Percentiles rank a stretch among this genome's conserved stretches.
These are phyloP conservation scores for Ustilaginoidea virens DNA, from an alignment of 2,329 filamentous ascomycete genomes.

Conservation along the genomic window DNA sequence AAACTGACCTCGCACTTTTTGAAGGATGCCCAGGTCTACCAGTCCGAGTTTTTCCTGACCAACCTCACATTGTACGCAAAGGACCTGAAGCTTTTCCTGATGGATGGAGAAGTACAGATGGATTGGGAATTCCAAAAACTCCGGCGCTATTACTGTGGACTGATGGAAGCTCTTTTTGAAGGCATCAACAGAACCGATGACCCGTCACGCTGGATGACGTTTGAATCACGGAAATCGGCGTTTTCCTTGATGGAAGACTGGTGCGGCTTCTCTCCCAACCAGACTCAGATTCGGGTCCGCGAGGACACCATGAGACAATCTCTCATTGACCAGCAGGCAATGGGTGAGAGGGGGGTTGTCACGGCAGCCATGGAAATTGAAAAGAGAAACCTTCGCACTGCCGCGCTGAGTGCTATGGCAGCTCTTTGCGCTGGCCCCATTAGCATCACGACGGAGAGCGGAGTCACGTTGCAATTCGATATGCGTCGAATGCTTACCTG, in stretches of 20 bases:
- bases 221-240: constrained; percentile 86
- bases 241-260: constrained; percentile 98
- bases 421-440: constrained; percentile 77
- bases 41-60: constrained; percentile 78
- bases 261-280: constrained; percentile 94
- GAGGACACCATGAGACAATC: constrained; percentile 82
- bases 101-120: constrained; percentile 85
- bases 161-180: constrained; percentile 87
- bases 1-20: constrained; percentile 86
- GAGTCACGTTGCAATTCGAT: constrained; percentile 79
- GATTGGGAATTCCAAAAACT: constrained; percentile 91
- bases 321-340: constrained; percentile 62
- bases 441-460: constrained; percentile 75
- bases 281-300: constrained; percentile 61
- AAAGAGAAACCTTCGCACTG: constrained; percentile 79
- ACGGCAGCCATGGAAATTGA: constrained; percentile 94
- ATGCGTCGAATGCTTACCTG: constrained; percentile 83
- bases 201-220: constrained; percentile 88
- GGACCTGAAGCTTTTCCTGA: constrained; percentile 84
- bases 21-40: constrained; percentile 59
- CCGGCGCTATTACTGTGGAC: constrained; percentile 81
- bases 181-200: constrained; percentile 77
- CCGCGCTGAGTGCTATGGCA: constrained; percentile 90
- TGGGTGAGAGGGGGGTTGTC: constrained; percentile 59
- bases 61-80: constrained; percentile 84